Conservation (phyloP, 2,329 filamentous ascomycete genomes). For the Remersonia thermophila region DNA sequence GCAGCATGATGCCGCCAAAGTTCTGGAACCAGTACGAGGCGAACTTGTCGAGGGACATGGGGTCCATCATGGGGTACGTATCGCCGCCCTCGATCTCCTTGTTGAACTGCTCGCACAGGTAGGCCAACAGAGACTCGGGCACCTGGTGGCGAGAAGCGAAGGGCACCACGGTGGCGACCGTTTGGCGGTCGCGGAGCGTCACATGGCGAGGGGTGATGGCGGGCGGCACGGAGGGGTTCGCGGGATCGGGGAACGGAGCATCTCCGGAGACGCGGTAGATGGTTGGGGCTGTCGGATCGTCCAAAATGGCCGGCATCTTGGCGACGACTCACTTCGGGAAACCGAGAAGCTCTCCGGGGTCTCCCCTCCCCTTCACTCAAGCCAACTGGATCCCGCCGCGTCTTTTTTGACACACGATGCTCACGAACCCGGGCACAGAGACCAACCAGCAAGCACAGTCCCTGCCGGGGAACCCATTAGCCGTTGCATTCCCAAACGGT, state of each 20-base stretch:
- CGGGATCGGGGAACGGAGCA: slow-evolving; percentile 50
- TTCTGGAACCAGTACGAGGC: slow-evolving; percentile 82
- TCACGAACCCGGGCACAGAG: no score
- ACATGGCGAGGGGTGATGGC: slow-evolving; percentile 65
- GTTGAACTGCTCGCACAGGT: slow-evolving; percentile 74
- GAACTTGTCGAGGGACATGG: slow-evolving; percentile 62
- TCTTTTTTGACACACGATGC: no score
- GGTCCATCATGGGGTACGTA: slow-evolving; percentile 78
- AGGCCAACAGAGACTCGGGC: slow-evolving; percentile 60
- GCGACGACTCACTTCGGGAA: slow-evolving; percentile 1
- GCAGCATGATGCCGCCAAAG: slow-evolving; percentile 77
- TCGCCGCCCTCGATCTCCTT: slow-evolving; percentile 86
- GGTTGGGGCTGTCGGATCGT: slow-evolving; percentile 59
- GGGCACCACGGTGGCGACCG: slow-evolving; percentile 70
- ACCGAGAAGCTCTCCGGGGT: no score
- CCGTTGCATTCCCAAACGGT: no score
- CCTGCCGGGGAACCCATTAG: no score
- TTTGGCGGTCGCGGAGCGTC: slow-evolving; percentile 71
- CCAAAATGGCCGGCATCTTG: slow-evolving; percentile 65
- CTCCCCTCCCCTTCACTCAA: no score
- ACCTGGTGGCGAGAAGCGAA: slow-evolving; percentile 67
- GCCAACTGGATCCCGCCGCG: no score
- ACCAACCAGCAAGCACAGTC: no score
- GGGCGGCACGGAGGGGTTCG: slow-evolving; percentile 50
- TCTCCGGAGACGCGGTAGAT: slow-evolving; percentile 58